Percentiles rank a stretch among this genome's conserved stretches.
phyloP scores from a whole-genome alignment of 768 basidiomycete genomes.

The Suillus clintonianus region DNA sequence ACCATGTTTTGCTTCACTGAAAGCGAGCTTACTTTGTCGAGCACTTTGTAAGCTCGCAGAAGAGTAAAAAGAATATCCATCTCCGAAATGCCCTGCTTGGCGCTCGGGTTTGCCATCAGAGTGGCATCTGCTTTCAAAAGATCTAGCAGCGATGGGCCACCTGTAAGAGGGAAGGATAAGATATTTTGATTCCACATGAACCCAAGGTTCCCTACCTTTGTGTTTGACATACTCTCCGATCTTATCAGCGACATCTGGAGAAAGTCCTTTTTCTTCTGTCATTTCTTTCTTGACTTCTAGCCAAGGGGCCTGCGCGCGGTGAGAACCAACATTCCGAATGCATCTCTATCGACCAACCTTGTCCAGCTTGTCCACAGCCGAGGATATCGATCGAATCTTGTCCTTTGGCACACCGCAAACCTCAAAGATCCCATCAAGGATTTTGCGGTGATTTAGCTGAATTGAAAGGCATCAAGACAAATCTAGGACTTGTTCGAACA shows the following conservation, averaged over 20 bases:
- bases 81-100: constrained; percentile 82
- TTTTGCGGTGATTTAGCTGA: constrained; percentile 93
- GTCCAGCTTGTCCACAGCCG: constrained; percentile 97
- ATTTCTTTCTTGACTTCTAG: constrained; percentile 92
- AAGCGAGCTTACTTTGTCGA: constrained; percentile 62
- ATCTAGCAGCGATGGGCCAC: constrained; percentile 75
- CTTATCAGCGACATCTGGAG: constrained; percentile 77
- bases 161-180: constrained; percentile 37
- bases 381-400: constrained; percentile 90
- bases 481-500: neutral
- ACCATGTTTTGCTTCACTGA: neutral
- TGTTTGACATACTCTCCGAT: constrained; percentile 97
- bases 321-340: neutral
- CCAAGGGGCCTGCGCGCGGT: constrained; percentile 71
- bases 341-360: constrained; percentile 55
- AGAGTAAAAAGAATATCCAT: constrained; percentile 85
- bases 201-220: constrained; percentile 62
- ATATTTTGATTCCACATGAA: neutral
- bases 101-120: constrained; percentile 70
- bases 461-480: constrained; percentile 4
- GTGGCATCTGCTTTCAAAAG: constrained; percentile 62
- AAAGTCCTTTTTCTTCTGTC: constrained; percentile 93
- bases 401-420: constrained; percentile 92
- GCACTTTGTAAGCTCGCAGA: constrained; percentile 75
- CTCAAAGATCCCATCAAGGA: constrained; percentile 95